Evolutionary conservation across 805 yeast genomes (phyloP).

Genomic region (Starmerella bacillaris): DNA sequence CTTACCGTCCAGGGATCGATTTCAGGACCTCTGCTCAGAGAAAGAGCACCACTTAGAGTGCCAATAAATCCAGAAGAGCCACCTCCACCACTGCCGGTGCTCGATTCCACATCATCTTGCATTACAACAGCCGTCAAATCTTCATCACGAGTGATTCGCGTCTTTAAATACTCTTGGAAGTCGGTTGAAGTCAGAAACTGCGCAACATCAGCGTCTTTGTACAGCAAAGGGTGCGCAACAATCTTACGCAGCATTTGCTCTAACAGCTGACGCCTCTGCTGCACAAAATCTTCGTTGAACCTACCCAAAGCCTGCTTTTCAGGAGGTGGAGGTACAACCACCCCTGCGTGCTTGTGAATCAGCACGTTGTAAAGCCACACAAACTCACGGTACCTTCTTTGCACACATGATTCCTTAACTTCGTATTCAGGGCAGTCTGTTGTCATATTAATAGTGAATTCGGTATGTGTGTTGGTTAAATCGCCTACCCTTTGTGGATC

Average conservation of each 20-base stretch:
- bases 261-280: slow-evolving; percentile 62
- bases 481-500: slow-evolving; percentile 45
- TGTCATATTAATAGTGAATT: slow-evolving; percentile 55
- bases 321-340: slow-evolving; percentile 86
- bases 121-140: not conserved
- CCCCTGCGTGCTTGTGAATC: slow-evolving; percentile 73
- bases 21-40: slow-evolving; percentile 33
- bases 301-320: slow-evolving; percentile 87
- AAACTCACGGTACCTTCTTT: slow-evolving; percentile 79
- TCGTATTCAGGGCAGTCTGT: slow-evolving; percentile 30
- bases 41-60: slow-evolving; percentile 10
- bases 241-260: slow-evolving; percentile 72
- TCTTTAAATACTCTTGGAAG: slow-evolving; percentile 49
- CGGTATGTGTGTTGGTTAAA: slow-evolving; percentile 71
- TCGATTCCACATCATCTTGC: not conserved
- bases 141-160: slow-evolving; percentile 9
- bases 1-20: slow-evolving; percentile 62
- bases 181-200: slow-evolving; percentile 62
- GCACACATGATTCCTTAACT: slow-evolving; percentile 37
- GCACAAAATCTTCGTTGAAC: slow-evolving; percentile 77
- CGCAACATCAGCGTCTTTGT: slow-evolving; percentile 56
- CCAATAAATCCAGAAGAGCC: slow-evolving; percentile 9
- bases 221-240: slow-evolving; percentile 36
- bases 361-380: slow-evolving; percentile 86
- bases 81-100: slow-evolving; percentile 1